A percentile compares a stretch with the other conserved stretches of the same genome.
Conservation (phyloP, 1,284 basidiomycete genomes). For the Porogramme epimiltina region DNA sequence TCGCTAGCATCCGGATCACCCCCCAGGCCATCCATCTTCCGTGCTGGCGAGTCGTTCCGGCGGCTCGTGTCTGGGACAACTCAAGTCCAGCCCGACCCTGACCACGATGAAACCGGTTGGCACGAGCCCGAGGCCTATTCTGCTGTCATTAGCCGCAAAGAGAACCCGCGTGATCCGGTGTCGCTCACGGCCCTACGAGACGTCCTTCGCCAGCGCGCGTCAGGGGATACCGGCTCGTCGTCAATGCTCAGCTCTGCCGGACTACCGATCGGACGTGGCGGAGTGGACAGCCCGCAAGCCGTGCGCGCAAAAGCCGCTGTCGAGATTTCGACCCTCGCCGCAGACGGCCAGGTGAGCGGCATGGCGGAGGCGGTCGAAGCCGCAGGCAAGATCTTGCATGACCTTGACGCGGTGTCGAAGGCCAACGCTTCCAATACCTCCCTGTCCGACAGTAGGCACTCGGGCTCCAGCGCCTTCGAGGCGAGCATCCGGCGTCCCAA, state of each 20-base stretch:
- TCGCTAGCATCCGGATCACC: conserved; percentile 11
- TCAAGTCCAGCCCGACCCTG: conserved; percentile 51
- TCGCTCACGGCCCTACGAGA: conserved; percentile 60
- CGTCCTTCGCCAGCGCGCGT: conserved; percentile 55
- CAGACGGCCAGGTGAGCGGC: conserved; percentile 49
- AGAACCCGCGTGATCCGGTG: conserved; percentile 60
- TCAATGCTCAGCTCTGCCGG: conserved; percentile 7
- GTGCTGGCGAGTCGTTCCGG: conserved; percentile 46
- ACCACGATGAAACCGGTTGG: conserved; percentile 59
- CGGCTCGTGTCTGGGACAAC: conserved; percentile 43
- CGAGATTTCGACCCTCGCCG: conserved; percentile 51
- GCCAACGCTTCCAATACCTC: conserved; percentile 20
- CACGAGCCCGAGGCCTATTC: conserved; percentile 62
- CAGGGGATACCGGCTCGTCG: conserved; percentile 27
- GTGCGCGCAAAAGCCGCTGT: conserved; percentile 65
- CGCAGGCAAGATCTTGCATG: conserved; percentile 52
- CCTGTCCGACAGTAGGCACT: conserved; percentile 24
- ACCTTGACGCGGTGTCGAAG: conserved; percentile 40
- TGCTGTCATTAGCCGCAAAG: conserved; percentile 60
- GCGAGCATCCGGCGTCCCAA: conserved; percentile 41
- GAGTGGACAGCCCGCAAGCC: conserved; percentile 33
- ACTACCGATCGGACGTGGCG: conserved; percentile 9
- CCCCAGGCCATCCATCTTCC: conserved; percentile 45
- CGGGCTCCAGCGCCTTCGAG: conserved; percentile 36
- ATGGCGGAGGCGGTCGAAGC: conserved; percentile 38